Percentiles rank a stretch among this genome's conserved stretches.
Conservation (phyloP, 148 eudicot genomes). For the Fagopyrum tataricum region DNA sequence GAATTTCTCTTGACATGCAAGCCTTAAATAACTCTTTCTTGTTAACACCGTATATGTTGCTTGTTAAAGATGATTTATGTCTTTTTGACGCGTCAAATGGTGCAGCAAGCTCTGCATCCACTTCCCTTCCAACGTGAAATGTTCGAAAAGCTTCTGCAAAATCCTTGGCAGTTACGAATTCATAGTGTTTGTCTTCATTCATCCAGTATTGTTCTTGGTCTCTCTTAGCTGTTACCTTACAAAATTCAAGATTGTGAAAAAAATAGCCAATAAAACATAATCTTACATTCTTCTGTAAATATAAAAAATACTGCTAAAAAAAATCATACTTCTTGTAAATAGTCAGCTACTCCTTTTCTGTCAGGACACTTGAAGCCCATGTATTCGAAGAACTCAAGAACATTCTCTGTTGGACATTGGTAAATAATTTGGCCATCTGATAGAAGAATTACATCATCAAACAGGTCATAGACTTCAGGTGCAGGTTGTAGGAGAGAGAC, state of each 20-base stretch:
- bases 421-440: conserved; percentile 80
- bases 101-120: conserved; percentile 28
- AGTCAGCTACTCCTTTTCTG: conserved; percentile 18
- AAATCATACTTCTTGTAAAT: conserved; percentile 11
- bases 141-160: conserved; percentile 13
- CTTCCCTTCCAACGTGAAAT: conserved; percentile 20
- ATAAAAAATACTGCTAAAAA: background rate
- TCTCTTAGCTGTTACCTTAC: conserved; percentile 43
- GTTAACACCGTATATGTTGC: conserved; percentile 19
- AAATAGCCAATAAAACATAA: background rate
- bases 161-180: conserved; percentile 1
- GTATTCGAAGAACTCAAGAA: conserved; percentile 69
- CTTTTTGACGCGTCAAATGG: conserved; percentile 31
- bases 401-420: conserved; percentile 74
- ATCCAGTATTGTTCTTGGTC: conserved; percentile 46
- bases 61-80: conserved; percentile 32
- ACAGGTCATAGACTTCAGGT: conserved; percentile 70
- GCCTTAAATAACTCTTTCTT: conserved; percentile 35
- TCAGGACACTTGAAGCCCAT: conserved; percentile 16
- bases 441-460: conserved; percentile 78
- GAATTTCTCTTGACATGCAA: conserved; percentile 23
- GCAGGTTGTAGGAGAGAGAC: conserved; percentile 86
- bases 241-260: background rate
- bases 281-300: background rate
- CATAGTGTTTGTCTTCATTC: background rate